Percentiles rank a stretch among this genome's conserved stretches.
Evolutionary conservation across 1,284 basidiomycete species (phyloP).

Genomic region (Mycena sp.): DNA sequence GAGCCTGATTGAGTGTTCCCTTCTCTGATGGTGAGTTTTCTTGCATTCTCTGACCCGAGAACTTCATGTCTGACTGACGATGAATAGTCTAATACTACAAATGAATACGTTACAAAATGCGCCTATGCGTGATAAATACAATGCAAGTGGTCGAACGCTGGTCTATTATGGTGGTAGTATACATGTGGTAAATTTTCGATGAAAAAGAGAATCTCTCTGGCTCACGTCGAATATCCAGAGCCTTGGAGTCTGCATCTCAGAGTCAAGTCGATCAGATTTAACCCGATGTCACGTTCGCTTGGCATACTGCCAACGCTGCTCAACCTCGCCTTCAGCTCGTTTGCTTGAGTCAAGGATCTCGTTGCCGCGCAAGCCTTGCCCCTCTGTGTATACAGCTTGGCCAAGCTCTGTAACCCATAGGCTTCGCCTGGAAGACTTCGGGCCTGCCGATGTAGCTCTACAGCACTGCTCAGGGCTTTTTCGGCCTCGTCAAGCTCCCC

Average conservation of each 20-base stretch:
- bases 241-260: conserved; percentile 3
- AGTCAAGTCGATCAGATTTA: conserved; percentile 5
- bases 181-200: neutral
- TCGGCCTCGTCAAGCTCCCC: conserved; percentile 18
- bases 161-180: neutral
- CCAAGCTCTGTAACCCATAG: conserved; percentile 15
- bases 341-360: conserved; percentile 1
- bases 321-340: conserved; percentile 4
- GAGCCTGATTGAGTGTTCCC: no score
- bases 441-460: conserved; percentile 20
- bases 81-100: no score
- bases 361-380: neutral
- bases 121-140: no score
- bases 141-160: no score
- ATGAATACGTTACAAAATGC: no score
- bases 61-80: no score
- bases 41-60: no score
- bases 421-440: conserved; percentile 18
- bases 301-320: neutral
- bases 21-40: no score
- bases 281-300: neutral
- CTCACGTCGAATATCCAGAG: conserved; percentile 5
- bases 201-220: no score
- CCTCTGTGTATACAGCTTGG: conserved; percentile 13
- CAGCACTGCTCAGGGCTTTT: conserved; percentile 16